A percentile compares a stretch with the other conserved stretches of the same genome.
phyloP scores from a whole-genome alignment of 2,329 filamentous ascomycete genomes.

The Colletotrichum sublineola region DNA sequence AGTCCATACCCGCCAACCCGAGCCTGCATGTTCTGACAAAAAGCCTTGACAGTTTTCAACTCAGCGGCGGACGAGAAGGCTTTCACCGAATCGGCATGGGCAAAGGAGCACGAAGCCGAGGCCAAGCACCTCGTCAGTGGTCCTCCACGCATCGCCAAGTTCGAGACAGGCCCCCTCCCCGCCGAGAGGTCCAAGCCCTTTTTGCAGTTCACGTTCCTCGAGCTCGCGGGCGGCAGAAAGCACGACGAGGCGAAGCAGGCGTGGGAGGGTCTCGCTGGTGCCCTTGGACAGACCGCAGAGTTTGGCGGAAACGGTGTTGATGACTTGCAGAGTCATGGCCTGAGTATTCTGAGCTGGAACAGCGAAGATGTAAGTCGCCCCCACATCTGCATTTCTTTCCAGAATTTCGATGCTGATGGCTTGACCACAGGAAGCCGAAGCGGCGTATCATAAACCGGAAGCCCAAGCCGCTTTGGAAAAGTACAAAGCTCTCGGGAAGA shows the following conservation, averaged over 20 bases:
- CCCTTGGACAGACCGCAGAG: slow-evolving; percentile 14
- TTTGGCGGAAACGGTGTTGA: slow-evolving; percentile 25
- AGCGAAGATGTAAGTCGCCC: slow-evolving; percentile 22
- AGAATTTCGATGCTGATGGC: background rate
- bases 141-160: slow-evolving; percentile 29
- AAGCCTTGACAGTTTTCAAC: slow-evolving; percentile 13
- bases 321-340: slow-evolving; percentile 15
- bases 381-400: too few species aligned
- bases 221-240: slow-evolving; percentile 28
- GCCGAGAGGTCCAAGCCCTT: slow-evolving; percentile 23
- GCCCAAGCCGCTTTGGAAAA: slow-evolving; percentile 24
- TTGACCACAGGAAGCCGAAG: slow-evolving; percentile 6
- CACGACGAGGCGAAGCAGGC: slow-evolving; percentile 31
- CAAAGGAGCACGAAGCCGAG: slow-evolving; percentile 21
- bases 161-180: slow-evolving; percentile 20
- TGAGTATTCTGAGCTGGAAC: slow-evolving; percentile 37
- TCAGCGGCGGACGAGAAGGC: slow-evolving; percentile 27
- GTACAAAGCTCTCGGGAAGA: slow-evolving; percentile 32
- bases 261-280: slow-evolving; percentile 26
- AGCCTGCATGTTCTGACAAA: background rate
- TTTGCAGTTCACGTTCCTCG: slow-evolving; percentile 22
- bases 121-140: background rate
- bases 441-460: slow-evolving; percentile 33
- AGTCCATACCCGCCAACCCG: too few species aligned
- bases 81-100: slow-evolving; percentile 29